These are phyloP conservation scores for Mycena galopus DNA, from an alignment of 768 basidiomycete species.

Conservation along the genomic window DNA sequence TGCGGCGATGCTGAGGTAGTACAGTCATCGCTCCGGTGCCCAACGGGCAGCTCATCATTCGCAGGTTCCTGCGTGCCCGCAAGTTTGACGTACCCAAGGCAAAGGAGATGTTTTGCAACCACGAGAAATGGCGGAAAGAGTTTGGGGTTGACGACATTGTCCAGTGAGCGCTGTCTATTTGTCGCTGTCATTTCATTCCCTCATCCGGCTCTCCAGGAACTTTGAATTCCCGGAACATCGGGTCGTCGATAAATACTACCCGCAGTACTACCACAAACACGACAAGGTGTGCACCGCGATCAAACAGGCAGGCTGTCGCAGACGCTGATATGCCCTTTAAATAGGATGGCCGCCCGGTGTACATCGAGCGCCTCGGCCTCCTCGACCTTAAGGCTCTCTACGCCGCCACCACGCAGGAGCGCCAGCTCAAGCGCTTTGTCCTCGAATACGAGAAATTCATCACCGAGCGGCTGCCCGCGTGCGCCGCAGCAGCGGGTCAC, in stretches of 20 bases:
- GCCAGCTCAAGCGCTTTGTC: slow-evolving; percentile 90
- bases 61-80: slow-evolving; percentile 91
- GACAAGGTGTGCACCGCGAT: slow-evolving; percentile 75
- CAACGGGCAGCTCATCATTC: background rate
- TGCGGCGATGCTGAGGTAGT: slow-evolving; percentile 72
- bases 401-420: slow-evolving; percentile 84
- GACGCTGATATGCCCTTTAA: background rate
- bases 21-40: background rate
- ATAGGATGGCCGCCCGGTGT: slow-evolving; percentile 96
- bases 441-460: slow-evolving; percentile 94
- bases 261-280: slow-evolving; percentile 95
- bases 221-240: slow-evolving; percentile 90
- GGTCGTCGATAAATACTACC: slow-evolving; percentile 92
- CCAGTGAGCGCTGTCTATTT: slow-evolving; percentile 56
- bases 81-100: slow-evolving; percentile 89
- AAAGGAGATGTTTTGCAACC: slow-evolving; percentile 85
- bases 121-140: slow-evolving; percentile 92
- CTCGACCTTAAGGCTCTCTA: slow-evolving; percentile 91
- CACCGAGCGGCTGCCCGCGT: slow-evolving; percentile 83
- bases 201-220: slow-evolving; percentile 53
- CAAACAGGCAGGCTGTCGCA: slow-evolving; percentile 5
- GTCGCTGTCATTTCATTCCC: background rate
- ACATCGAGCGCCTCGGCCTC: slow-evolving; percentile 93
- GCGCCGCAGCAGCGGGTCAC: slow-evolving; percentile 78
- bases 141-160: slow-evolving; percentile 84